phyloP scores from a whole-genome alignment of 23 red algal genomes.

The Chondrus crispus region DNA sequence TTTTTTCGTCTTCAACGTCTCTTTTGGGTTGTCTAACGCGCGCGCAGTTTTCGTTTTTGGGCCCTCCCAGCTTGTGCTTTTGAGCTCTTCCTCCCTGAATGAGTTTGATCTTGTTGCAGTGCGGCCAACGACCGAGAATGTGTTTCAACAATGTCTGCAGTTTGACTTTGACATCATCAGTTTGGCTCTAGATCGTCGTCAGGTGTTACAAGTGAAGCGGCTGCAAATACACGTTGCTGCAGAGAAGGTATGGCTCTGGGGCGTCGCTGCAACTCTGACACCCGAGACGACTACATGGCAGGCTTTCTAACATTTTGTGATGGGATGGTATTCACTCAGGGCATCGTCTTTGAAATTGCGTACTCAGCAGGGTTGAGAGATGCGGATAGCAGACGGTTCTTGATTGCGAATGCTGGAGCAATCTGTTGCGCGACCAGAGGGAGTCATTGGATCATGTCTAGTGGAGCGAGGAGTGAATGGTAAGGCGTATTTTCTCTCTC shows the following conservation, averaged over 20 bases:
- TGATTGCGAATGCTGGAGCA: slow-evolving; percentile 28
- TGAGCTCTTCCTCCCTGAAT: slow-evolving; percentile 43
- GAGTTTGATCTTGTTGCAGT: slow-evolving; percentile 75
- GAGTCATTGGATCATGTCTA: slow-evolving; percentile 47
- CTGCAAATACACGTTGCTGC: slow-evolving; percentile 71
- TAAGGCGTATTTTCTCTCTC: too few species aligned
- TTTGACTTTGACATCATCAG: slow-evolving; percentile 83
- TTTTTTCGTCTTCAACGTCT: too few species aligned
- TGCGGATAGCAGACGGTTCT: not conserved
- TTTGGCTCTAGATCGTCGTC: slow-evolving; percentile 13
- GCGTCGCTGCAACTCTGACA: too few species aligned
- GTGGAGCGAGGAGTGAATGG: slow-evolving; percentile 38
- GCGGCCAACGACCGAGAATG: slow-evolving; percentile 59
- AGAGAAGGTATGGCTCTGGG: slow-evolving; percentile 66
- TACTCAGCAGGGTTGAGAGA: slow-evolving; percentile 44
- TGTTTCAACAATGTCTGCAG: slow-evolving; percentile 71
- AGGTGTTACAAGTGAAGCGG: slow-evolving; percentile 49
- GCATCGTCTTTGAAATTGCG: slow-evolving; percentile 59
- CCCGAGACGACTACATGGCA: too few species aligned
- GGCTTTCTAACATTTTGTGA: too few species aligned
- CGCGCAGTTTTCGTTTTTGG: too few species aligned
- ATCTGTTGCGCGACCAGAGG: slow-evolving; percentile 20
- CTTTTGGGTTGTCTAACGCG: too few species aligned
- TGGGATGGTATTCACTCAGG: slow-evolving; percentile 3
- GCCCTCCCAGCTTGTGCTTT: slow-evolving; percentile 39